Conservation (phyloP, 768 basidiomycete species). For the Dentipellis sp. region DNA sequence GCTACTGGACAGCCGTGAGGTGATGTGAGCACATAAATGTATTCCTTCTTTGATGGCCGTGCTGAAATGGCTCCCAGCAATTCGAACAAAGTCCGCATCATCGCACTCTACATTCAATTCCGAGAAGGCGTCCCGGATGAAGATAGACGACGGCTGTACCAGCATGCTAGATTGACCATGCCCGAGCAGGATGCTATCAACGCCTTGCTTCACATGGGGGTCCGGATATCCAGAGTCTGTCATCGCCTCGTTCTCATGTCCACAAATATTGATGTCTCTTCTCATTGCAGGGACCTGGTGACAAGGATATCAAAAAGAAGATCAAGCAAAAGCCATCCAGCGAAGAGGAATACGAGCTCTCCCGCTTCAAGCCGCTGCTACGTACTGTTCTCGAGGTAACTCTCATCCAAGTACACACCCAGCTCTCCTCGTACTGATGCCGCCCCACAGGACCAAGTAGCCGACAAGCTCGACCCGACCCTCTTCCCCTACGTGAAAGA, state of each 20-base stretch:
- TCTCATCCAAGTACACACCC: neutral
- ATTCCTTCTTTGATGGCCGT: too few species aligned
- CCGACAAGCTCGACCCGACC: conserved; percentile 64
- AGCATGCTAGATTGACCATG: conserved; percentile 82
- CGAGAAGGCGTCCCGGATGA: conserved; percentile 99
- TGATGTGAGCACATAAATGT: conserved; percentile 42
- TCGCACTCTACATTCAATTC: conserved; percentile 89
- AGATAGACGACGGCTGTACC: conserved; percentile 87
- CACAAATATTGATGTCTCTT: neutral
- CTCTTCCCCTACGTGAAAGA: conserved; percentile 91
- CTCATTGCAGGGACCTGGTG: conserved; percentile 48
- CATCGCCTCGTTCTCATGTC: neutral
- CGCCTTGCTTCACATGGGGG: conserved; percentile 73
- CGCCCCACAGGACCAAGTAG: conserved; percentile 63
- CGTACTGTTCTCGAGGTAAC: conserved; percentile 76
- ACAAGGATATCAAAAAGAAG: conserved; percentile 73
- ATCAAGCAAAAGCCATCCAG: conserved; percentile 62
- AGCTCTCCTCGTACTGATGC: neutral
- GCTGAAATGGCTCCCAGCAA: conserved; percentile 40
- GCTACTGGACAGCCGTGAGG: conserved; percentile 75
- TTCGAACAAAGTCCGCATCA: conserved; percentile 89
- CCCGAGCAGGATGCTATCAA: conserved; percentile 93
- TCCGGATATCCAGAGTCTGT: conserved; percentile 73
- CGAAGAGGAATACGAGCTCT: conserved; percentile 98
- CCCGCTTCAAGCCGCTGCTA: conserved; percentile 82